A percentile compares a stretch with the other conserved stretches of the same genome.
phyloP scores from a whole-genome alignment of 768 basidiomycete genomes.

The Russula lepida region DNA sequence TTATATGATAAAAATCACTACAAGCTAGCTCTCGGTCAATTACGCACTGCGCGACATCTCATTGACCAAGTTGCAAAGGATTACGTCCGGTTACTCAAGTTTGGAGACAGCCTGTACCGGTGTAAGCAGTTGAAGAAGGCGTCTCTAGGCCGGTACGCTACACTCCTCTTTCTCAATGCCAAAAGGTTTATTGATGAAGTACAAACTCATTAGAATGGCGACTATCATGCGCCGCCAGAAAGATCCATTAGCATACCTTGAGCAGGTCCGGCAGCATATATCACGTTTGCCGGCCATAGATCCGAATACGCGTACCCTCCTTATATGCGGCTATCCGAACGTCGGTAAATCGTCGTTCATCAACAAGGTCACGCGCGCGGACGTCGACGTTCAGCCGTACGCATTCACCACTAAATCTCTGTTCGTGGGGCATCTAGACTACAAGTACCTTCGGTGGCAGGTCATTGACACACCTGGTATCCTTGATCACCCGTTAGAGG shows the following conservation, averaged over 20 bases:
- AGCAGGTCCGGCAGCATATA: slow-evolving; percentile 98
- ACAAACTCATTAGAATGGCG: slow-evolving; percentile 62
- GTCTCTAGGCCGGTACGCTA: slow-evolving; percentile 84
- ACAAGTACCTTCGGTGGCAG: slow-evolving; percentile 99
- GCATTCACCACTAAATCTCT: slow-evolving; percentile 99
- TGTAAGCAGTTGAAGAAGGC: slow-evolving; percentile 98
- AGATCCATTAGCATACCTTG: slow-evolving; percentile 95
- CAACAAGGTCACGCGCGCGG: slow-evolving; percentile 98
- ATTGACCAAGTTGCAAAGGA: slow-evolving; percentile 98
- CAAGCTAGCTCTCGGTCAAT: slow-evolving; percentile 95
- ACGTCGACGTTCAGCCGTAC: slow-evolving; percentile 99
- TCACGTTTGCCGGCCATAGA: slow-evolving; percentile 97
- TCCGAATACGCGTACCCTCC: slow-evolving; percentile 93
- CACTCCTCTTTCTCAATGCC: neutral
- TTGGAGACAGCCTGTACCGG: slow-evolving; percentile 94
- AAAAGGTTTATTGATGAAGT: neutral
- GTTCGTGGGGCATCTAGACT: slow-evolving; percentile 97
- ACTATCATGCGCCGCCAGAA: slow-evolving; percentile 98
- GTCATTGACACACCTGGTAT: slow-evolving; percentile 99
- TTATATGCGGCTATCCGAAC: slow-evolving; percentile 98
- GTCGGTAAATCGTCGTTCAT: slow-evolving; percentile 99
- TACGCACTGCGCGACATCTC: slow-evolving; percentile 90
- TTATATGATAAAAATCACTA: slow-evolving; percentile 99
- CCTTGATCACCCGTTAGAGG: slow-evolving; percentile 95
- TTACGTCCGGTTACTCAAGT: slow-evolving; percentile 93